phyloP scores from a whole-genome alignment of 2,329 filamentous ascomycete species.

The Sclerotinia borealis region DNA sequence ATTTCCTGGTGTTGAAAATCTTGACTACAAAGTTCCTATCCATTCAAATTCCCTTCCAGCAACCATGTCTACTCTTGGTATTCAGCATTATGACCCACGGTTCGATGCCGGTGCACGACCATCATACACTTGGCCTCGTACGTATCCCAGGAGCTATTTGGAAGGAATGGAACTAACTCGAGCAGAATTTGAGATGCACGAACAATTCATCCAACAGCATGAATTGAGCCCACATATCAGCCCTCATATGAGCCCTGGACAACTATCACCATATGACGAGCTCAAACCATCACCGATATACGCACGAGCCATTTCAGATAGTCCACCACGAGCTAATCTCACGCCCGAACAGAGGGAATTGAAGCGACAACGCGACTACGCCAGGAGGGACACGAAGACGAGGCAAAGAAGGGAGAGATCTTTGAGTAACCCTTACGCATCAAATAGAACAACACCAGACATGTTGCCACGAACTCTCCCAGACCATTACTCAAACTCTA shows the following conservation, averaged over 20 bases:
- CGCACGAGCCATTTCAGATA: conserved; percentile 41
- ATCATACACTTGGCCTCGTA: conserved; percentile 32
- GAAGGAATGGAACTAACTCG: conserved; percentile 17
- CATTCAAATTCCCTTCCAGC: conserved; percentile 11
- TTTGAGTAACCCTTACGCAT: conserved; percentile 30
- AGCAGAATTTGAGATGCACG: conserved; percentile 29
- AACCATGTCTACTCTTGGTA: conserved; percentile 28
- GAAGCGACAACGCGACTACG: conserved; percentile 55
- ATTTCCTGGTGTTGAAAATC: conserved; percentile 17
- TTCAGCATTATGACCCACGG: conserved; percentile 30
- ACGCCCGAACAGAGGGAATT: conserved; percentile 56
- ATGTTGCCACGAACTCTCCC: conserved; percentile 29
- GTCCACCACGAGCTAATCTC: conserved; percentile 48
- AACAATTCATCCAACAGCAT: conserved; percentile 29
- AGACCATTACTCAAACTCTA: conserved; percentile 24
- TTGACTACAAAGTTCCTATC: conserved; percentile 15
- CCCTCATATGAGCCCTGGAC: conserved; percentile 22
- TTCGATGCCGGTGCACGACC: conserved; percentile 29
- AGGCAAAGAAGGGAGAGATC: conserved; percentile 43
- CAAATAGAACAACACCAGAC: conserved; percentile 30
- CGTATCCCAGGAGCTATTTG: conserved; percentile 15
- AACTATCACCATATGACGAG: conserved; percentile 29
- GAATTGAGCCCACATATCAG: conserved; percentile 18
- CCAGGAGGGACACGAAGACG: conserved; percentile 51
- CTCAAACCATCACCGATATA: conserved; percentile 30